Evolutionary conservation across 139 green algal genomes (phyloP), one percentile per base, ranked within the genome.

Genomic region (Coccomyxa sp.): DNA sequence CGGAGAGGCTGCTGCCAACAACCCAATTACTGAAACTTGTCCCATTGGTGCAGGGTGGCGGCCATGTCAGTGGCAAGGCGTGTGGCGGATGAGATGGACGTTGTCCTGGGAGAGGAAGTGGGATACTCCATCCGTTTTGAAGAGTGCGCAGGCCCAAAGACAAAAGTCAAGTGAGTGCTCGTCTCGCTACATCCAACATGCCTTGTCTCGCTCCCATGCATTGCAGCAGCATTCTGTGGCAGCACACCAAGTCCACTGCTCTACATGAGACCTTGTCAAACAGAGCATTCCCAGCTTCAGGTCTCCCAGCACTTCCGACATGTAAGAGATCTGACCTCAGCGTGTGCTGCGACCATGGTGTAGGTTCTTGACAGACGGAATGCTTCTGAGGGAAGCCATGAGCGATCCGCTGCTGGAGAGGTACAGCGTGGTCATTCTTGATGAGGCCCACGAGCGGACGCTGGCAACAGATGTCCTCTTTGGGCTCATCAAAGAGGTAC

Each of bases 361-460:
- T 79, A 95, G 94, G 84, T 98, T 96, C 89, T 86, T 96, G 85
- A 98, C 95, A 34, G 96, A 99, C 78, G 96, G 96, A 39, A 97
- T 99, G 94, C 85, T 99, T 75, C 88, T 99, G 78, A 86, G 96
- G 12, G 96, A 99, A 86, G 92, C 94, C 2, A 91, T 99, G 79
- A 81, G 89, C 16, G 96, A 99, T 78, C 90, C 90, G 0, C 39
- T 89, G 78, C 91, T 99, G 37, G 80, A 82, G 33, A 81, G 87
- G 44, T 98, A 98, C 87, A 87, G 78, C 38, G 89, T 93, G 18
- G 92, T 97, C 80, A 94, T 97, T 34, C 84, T 97, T 55, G 93
- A 97, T 79, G 93, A 97, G 86, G 93, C 93, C 31, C 93, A 97
- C 81, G 93, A 97, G 83, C 83, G 93, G 40, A 97, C 93, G 27